Evolutionary conservation across 495 filamentous ascomycete species (phyloP), one percentile per base, ranked within the genome.

Genomic region (Penicillium parvum): DNA sequence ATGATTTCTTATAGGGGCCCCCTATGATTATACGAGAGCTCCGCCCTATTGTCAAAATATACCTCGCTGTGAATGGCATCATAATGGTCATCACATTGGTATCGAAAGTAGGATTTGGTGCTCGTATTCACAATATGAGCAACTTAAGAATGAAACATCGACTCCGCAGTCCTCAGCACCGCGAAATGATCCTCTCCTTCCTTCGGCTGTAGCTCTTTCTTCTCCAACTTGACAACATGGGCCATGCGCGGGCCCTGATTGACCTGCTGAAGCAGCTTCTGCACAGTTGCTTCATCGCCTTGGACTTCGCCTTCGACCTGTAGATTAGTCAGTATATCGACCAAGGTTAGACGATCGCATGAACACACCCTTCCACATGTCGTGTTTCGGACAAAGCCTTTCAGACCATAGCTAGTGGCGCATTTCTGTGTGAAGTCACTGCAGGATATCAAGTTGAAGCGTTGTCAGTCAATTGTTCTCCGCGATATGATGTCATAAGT

Each of bases 261-360:
- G 36, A 96, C 71, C 47, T 87, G 82, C 49, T 86, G 81, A 8
- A 96, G 60, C 36, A 94, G 83, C 17, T 78, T 73, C 38, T 83
- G 64, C 29, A 96, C 53, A 4, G 71, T 60, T 8, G 78, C 71
- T 7, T 80, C 72, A 10, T 75, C 64, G 22, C 90, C 90, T 55
- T 96, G 90, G 2, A 83, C 88, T 66, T 96, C 90, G 28, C 90
- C 90, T 60, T 85, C 81, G n/a, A 96, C 89, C 85, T 92, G 47
- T 20, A 23, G 7, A 15, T 10, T 41, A 6, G 16, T 36, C 29
- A 14, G 17, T 5, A 27, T 14, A 18, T 27, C 11, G 22, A 26
- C 22, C 5, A 49, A 11, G 10, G 40, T 36, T 5, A 50, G 22
- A 32, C n/a, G n/a, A 18, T 17, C 8, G 18, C 11, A 22, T 10